phyloP scores from a whole-genome alignment of 139 green algal species.

The Chlorella sp. region DNA sequence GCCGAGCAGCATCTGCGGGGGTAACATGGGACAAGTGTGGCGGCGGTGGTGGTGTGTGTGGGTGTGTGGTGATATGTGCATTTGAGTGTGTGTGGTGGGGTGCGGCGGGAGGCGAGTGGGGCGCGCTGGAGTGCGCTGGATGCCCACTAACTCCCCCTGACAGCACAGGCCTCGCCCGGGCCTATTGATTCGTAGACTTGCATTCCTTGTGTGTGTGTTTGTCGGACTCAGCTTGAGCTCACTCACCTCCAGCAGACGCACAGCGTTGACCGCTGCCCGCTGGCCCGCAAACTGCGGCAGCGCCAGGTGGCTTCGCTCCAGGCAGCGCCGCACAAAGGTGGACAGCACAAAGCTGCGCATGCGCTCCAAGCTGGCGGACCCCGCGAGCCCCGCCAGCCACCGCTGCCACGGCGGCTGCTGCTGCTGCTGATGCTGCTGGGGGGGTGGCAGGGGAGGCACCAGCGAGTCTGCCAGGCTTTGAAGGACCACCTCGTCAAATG shows the following conservation, averaged over 20 bases:
- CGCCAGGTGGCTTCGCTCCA: not conserved
- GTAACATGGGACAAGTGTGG: not conserved
- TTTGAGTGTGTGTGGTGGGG: no score
- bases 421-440: not conserved
- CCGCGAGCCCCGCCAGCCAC: not conserved
- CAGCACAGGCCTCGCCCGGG: no score
- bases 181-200: no score
- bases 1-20: not conserved
- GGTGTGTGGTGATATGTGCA: no score
- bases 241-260: slow-evolving; percentile 4
- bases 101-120: no score
- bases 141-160: no score
- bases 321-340: slow-evolving; percentile 2
- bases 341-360: not conserved
- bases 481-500: not conserved
- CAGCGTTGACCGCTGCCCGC: not conserved
- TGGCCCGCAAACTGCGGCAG: not conserved
- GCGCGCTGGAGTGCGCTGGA: no score
- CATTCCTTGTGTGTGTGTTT: no score
- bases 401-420: not conserved
- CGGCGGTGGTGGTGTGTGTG: no score
- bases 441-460: not conserved
- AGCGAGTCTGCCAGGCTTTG: slow-evolving; percentile 1
- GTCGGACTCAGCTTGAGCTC: no score
- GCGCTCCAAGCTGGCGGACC: not conserved